Evolutionary conservation across 148 eudicot genomes (phyloP).

Genomic region (Amaranthus palmeri): DNA sequence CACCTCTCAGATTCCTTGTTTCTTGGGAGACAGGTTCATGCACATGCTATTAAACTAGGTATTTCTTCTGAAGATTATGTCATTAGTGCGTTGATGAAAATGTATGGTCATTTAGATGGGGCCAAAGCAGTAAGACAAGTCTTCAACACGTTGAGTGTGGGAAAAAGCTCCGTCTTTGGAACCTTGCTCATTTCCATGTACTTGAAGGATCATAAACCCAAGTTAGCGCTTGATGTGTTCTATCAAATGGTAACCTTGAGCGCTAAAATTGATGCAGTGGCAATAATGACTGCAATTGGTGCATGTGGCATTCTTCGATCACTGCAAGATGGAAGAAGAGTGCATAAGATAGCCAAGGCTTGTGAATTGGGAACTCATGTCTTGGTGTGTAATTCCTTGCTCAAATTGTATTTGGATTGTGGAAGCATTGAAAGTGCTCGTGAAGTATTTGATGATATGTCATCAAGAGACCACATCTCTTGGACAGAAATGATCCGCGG

Average conservation of each 20-base stretch:
- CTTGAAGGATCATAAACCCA: constrained; percentile 40
- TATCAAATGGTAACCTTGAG: constrained; percentile 38
- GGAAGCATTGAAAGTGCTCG: constrained; percentile 48
- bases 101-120: constrained; percentile 51
- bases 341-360: constrained; percentile 45
- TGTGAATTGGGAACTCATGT: constrained; percentile 46
- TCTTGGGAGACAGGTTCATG: constrained; percentile 59
- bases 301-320: constrained; percentile 53
- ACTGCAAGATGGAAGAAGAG: constrained; percentile 42
- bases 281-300: constrained; percentile 39
- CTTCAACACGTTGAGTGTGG: constrained; percentile 30
- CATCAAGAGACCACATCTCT: constrained; percentile 52
- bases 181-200: constrained; percentile 51
- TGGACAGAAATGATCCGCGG: constrained; percentile 72
- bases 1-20: constrained; percentile 29
- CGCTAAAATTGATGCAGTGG: constrained; percentile 42
- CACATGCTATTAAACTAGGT: constrained; percentile 56
- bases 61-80: constrained; percentile 45
- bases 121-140: constrained; percentile 41
- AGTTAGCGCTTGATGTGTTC: constrained; percentile 48
- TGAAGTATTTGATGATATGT: constrained; percentile 47
- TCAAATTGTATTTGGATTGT: constrained; percentile 71
- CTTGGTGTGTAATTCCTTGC: constrained; percentile 52
- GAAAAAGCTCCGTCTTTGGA: constrained; percentile 36
- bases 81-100: constrained; percentile 53